Percentiles rank a stretch among this genome's conserved stretches.
These are phyloP conservation scores for Tricholoma matsutake DNA, from an alignment of 768 basidiomycete genomes.

Conservation along the genomic window DNA sequence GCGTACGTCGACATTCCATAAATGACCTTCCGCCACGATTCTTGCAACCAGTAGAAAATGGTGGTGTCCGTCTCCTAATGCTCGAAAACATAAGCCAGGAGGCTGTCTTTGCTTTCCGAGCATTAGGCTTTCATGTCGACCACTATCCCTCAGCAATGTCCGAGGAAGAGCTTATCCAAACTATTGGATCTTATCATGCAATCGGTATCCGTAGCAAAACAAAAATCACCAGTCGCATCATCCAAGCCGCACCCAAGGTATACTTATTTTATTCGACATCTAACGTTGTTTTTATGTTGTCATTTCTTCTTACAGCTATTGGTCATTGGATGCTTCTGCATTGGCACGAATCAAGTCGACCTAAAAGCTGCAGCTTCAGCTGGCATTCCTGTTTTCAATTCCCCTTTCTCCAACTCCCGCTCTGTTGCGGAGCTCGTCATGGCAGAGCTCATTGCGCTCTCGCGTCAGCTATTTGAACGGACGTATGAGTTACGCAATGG, in stretches of 20 bases:
- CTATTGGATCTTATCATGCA: constrained; percentile 83
- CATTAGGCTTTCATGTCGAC: constrained; percentile 90
- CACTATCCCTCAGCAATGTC: constrained; percentile 80
- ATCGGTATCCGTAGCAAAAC: constrained; percentile 98
- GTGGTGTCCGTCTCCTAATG: constrained; percentile 75
- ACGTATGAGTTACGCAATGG: constrained; percentile 84
- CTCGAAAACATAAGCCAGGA: constrained; percentile 95
- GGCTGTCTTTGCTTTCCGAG: constrained; percentile 75
- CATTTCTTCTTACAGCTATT: constrained; percentile 60
- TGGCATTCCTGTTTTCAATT: constrained; percentile 98
- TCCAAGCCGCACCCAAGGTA: constrained; percentile 86
- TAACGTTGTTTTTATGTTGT: not conserved
- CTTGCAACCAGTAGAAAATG: constrained; percentile 81
- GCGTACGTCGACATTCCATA: constrained; percentile 28
- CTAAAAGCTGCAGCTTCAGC: constrained; percentile 76
- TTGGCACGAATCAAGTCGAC: constrained; percentile 98
- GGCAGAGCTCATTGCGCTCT: constrained; percentile 88
- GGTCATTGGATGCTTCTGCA: constrained; percentile 98
- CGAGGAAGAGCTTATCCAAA: constrained; percentile 90
- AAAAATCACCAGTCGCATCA: constrained; percentile 86
- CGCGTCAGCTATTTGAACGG: constrained; percentile 91
- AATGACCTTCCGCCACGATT: constrained; percentile 50
- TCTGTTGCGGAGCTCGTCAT: constrained; percentile 98
- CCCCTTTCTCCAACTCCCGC: constrained; percentile 97
- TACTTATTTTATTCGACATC: constrained; percentile 15